Evolutionary conservation across 106 monocot species (phyloP), one percentile per base, ranked within the genome.

Genomic region (Agapanthus africanus): DNA sequence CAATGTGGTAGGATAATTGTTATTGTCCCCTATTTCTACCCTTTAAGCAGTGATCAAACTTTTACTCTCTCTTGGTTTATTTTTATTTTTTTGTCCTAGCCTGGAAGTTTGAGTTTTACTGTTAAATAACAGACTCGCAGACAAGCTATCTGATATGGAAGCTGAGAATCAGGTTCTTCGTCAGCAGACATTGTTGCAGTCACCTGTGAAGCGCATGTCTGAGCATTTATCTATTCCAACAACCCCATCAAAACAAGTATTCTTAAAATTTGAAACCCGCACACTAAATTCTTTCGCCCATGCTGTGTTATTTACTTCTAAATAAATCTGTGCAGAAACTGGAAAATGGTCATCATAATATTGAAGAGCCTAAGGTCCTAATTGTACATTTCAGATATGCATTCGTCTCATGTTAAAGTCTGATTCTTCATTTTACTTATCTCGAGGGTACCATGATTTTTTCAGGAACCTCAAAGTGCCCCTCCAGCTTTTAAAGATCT

Each of bases 111-210:
- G 19, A 47, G 13, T 47, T 47, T 47, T 19, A 15, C 19, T 47
- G 3, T 47, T 47, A 13, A 36, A 42, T 54, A 7, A 56, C 78
- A 97, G 97, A 22, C 80, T 97, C 41, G 81, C 82, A 71, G 89
- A 80, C 37, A 97, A 97, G 67, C 69, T 97, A 15, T 79, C 82
- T 38, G 83, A 78, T 36, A 78, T 89, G 82, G 89, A 91, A 84
- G 80, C 91, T 63, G 97, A 97, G 74, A 89, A 89, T 65, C 91
- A 97, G 67, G 80, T 92, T 73, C 86, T 97, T 28, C 83, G 87
- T n/a, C 86, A 89, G 71, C 46, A 47, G 46, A 70, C 92, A 32
- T 76, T 90, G 42, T 65, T 81, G 61, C 30, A 74, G 56, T 82
- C 92, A 70, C 68, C 84, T 60, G 69, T 86, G 34, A n/a, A n/a